Base-by-base conservation (phyloP, 331 rosid genomes). In the Telfairia occidentalis region DNA sequence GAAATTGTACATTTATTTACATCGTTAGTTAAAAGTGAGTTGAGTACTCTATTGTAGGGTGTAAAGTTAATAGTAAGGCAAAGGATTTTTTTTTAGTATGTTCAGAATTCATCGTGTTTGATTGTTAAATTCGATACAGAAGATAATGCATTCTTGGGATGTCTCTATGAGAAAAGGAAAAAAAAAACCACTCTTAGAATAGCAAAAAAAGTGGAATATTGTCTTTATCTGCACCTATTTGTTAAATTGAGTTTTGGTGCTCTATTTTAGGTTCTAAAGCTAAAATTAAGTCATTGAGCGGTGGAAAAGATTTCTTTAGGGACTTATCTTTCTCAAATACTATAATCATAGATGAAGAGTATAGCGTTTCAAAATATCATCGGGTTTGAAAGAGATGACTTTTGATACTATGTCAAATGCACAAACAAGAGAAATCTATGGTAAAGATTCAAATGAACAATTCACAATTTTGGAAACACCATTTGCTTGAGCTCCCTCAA, bases 291-390 rank as follows among this genome's bases (percentile, higher is more conserved):
- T 57, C 35, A 82, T 37, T 16, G 52, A 35, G 57, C 15, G 71
- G 72, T 76, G 79, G 74, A 57, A 78, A 80, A 18, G 73, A 52
- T 53, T 73, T 84, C 66, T 34, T 80, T 59, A n/a, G 66, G 37
- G 84, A 77, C 79, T 72, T 90, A 82, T 91, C 90, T 73, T 90
- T 88, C 74, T 26, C 35, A 32, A 90, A 96, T 78, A 78, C 87
- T 37, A 74, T 91, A 75, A 86, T 94, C 37, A 84, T 83, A 75
- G 77, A 84, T 80, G 89, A 88, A 78, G 96, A 88, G 83, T 94
- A 90, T 81, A 83, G 86, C 84, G 88, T 94, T 75, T 94, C 92
- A 0, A 94, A 94, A 71, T 61, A 65, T 61, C 85, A 32, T 76
- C 87, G 10, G 82, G 35, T 76, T 80, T 76, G 49, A 75, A 74